Evolutionary conservation across 2,329 filamentous ascomycete species (phyloP).

Genomic region (Westerdykella aurantiaca): DNA sequence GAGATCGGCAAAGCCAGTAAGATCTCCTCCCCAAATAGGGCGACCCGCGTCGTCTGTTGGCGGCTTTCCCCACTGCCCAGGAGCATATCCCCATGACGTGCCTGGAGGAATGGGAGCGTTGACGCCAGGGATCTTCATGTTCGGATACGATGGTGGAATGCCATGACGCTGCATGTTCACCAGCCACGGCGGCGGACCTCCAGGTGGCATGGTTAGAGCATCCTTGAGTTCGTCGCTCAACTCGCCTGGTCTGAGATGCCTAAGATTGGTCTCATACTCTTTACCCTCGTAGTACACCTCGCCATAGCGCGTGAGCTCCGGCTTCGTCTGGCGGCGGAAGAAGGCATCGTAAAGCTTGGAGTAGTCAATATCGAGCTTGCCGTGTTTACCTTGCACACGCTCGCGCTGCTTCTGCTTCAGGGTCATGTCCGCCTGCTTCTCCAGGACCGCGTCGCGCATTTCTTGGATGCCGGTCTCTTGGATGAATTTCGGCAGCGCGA

Average conservation of each 20-base stretch:
- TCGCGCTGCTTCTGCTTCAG: conserved; percentile 95
- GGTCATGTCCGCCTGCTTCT: conserved; percentile 88
- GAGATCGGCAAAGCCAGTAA: conserved; percentile 71
- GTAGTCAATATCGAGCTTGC: conserved; percentile 96
- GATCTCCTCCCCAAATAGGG: conserved; percentile 87
- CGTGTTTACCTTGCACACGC: conserved; percentile 90
- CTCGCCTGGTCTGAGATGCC: conserved; percentile 84
- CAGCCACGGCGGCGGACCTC: conserved; percentile 91
- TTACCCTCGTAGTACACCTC: conserved; percentile 99
- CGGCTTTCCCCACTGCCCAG: conserved; percentile 92
- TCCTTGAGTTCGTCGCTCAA: conserved; percentile 85
- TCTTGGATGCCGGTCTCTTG: conserved; percentile 95
- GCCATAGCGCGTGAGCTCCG: conserved; percentile 85
- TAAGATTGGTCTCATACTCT: conserved; percentile 91
- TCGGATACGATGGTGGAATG: conserved; percentile 88
- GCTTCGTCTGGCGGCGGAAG: conserved; percentile 96
- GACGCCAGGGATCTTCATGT: conserved; percentile 88
- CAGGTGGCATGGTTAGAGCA: conserved; percentile 86
- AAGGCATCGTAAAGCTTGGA: conserved; percentile 98
- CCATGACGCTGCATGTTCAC: conserved; percentile 95
- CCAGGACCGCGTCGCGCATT: conserved; percentile 93
- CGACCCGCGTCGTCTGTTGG: conserved; percentile 90
- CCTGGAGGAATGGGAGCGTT: conserved; percentile 89
- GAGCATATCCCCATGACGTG: conserved; percentile 89
- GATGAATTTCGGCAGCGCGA: conserved; percentile 91